Evolutionary conservation across 176 grass and related monocot genomes (phyloP).

Genomic region (Thalia dealbata): DNA sequence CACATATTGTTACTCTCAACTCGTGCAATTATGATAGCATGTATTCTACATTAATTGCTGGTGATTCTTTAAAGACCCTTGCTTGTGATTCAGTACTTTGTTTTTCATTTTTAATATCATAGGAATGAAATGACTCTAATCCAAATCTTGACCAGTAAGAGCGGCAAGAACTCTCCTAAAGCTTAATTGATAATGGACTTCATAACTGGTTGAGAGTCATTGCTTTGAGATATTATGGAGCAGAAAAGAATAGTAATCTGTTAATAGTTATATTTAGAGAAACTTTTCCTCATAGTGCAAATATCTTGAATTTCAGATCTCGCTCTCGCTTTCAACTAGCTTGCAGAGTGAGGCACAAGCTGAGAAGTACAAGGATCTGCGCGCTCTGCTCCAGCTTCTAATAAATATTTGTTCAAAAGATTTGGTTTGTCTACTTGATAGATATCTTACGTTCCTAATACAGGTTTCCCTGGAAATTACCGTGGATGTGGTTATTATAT

Average conservation of each 20-base stretch:
- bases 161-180: too few relatives aligned
- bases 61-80: too few relatives aligned
- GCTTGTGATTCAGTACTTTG: too few relatives aligned
- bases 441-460: constrained; percentile 10
- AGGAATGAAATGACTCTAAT: too few relatives aligned
- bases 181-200: too few relatives aligned
- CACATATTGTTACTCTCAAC: too few relatives aligned
- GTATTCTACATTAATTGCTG: too few relatives aligned
- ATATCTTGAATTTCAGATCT: constrained; percentile 53
- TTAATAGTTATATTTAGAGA: neutral
- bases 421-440: constrained; percentile 38
- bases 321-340: constrained; percentile 69
- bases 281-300: constrained; percentile 3
- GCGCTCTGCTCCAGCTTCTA: constrained; percentile 92
- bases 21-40: too few relatives aligned
- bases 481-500: constrained; percentile 19
- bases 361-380: constrained; percentile 96
- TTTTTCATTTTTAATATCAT: too few relatives aligned
- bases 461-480: neutral
- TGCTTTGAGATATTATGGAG: neutral
- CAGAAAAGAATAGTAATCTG: neutral
- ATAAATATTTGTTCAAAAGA: constrained; percentile 98
- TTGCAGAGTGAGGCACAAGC: constrained; percentile 75
- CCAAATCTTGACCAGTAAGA: too few relatives aligned
- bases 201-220: too few relatives aligned